A percentile compares a stretch with the other conserved stretches of the same genome.
Evolutionary conservation across 2,329 filamentous ascomycete species (phyloP).

Genomic region (Phaeosphaeriaceae sp.): DNA sequence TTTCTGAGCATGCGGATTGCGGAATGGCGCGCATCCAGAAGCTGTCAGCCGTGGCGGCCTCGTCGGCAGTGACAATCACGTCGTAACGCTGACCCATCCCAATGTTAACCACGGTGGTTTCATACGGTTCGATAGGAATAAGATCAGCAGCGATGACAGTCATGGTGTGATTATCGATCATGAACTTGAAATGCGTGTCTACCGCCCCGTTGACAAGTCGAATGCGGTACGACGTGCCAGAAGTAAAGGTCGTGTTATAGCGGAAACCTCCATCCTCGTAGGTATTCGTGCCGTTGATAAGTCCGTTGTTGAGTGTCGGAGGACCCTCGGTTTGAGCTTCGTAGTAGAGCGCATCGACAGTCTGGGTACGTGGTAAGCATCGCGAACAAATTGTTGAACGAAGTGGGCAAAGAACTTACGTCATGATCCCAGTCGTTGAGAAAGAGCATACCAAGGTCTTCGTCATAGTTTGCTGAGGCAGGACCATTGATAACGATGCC

Average conservation of each 20-base stretch:
- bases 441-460: slow-evolving; percentile 53
- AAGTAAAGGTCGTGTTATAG: slow-evolving; percentile 47
- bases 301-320: slow-evolving; percentile 49
- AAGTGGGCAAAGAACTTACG: slow-evolving; percentile 5
- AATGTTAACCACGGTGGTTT: slow-evolving; percentile 48
- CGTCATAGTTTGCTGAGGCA: slow-evolving; percentile 49
- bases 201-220: slow-evolving; percentile 53
- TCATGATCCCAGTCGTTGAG: slow-evolving; percentile 54
- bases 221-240: slow-evolving; percentile 51
- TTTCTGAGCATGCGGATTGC: slow-evolving; percentile 48
- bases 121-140: slow-evolving; percentile 52
- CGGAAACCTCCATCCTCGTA: slow-evolving; percentile 41
- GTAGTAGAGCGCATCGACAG: slow-evolving; percentile 46
- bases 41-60: slow-evolving; percentile 34
- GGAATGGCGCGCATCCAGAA: slow-evolving; percentile 49
- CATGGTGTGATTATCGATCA: slow-evolving; percentile 54
- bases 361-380: slow-evolving; percentile 16
- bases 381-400: neutral
- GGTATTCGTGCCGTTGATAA: slow-evolving; percentile 55
- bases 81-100: slow-evolving; percentile 36
- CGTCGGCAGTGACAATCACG: slow-evolving; percentile 41
- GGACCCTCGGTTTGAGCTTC: slow-evolving; percentile 36
- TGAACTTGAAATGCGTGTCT: slow-evolving; percentile 52
- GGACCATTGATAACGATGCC: slow-evolving; percentile 52
- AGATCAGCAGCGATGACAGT: slow-evolving; percentile 54